Base-by-base conservation (phyloP, 2,329 filamentous ascomycete species). In the Dendryphion nanum region DNA sequence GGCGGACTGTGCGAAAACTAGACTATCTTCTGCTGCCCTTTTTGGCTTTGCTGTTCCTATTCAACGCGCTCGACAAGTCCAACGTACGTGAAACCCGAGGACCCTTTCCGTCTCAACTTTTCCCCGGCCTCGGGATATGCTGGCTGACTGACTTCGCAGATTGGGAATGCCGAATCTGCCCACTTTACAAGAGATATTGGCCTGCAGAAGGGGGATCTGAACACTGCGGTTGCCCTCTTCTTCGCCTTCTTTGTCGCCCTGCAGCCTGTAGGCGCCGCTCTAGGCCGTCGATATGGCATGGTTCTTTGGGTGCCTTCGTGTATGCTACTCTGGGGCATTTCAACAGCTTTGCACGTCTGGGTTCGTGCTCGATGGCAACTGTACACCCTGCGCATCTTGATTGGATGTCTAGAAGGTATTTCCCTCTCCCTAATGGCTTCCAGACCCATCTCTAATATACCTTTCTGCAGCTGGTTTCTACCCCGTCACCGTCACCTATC, bases 171-270 rank as follows among this genome's bases (percentile, higher is more conserved):
- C 10, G 74, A 77, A 42, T 76, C 73, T 5, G 79, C 79, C 17
- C 76, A 83, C 44, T 81, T 81, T 54, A 81, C 77, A 0, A 56
- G 61, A 28, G 76, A 81, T 47, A 72, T 77, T 18, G 77, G 76
- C 0, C 64, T 78, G 1, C 59, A 61, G 3, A 67, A 69, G n/a
- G 62, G 64, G 24, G 77, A 79, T 48, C 57, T 82, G 38, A 80
- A 81, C 47, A 69, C 70, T 4, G 75, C 77, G 3, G 72, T 80
- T 7, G 74, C 75, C 16, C 68, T 74, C 36, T 81, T 81, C 67
- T 81, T 78, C 52, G 68, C 72, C 47, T 75, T 76, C 40, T 81
- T 81, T 48, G 77, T 82, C n/a, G 48, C 73, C 0, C 64, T 81
- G 10, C 78, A 81, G 47, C 77, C 78, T 0, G 59, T 76, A 1